Conservation (phyloP, 2,329 filamentous ascomycete genomes). For the Magnaporthales sp. region DNA sequence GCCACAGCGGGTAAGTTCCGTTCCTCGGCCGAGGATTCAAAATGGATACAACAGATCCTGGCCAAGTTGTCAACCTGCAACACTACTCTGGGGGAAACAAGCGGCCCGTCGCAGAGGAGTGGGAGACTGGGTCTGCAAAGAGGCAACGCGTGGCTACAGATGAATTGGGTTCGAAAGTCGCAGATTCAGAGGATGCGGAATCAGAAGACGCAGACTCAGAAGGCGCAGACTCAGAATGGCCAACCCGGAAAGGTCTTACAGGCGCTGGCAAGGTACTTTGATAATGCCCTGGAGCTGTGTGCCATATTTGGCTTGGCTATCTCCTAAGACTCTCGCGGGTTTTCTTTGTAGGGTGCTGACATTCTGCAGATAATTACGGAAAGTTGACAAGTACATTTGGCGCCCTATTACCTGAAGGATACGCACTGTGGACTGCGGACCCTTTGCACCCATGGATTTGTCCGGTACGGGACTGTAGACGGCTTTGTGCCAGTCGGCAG, state of each 20-base stretch:
- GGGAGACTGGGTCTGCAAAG: not conserved
- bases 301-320: not conserved
- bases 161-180: not conserved
- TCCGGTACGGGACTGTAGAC: constrained; percentile 9
- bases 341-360: not conserved
- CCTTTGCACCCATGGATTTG: constrained; percentile 8
- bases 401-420: constrained; percentile 7
- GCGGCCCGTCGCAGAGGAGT: not conserved
- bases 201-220: too few relatives aligned
- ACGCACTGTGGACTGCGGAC: not conserved
- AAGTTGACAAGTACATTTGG: not conserved
- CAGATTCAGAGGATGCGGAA: not conserved
- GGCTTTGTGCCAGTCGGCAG: constrained; percentile 2
- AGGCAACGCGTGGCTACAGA: not conserved
- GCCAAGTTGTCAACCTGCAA: not conserved
- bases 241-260: not conserved
- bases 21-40: not conserved
- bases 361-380: not conserved
- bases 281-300: not conserved
- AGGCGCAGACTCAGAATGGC: not conserved
- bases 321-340: not conserved
- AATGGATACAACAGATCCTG: not conserved
- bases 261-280: constrained; percentile 1
- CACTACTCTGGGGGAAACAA: not conserved
- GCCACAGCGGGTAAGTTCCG: not conserved